phyloP scores from a whole-genome alignment of 306 rosid species.

The Quercus rubra region DNA sequence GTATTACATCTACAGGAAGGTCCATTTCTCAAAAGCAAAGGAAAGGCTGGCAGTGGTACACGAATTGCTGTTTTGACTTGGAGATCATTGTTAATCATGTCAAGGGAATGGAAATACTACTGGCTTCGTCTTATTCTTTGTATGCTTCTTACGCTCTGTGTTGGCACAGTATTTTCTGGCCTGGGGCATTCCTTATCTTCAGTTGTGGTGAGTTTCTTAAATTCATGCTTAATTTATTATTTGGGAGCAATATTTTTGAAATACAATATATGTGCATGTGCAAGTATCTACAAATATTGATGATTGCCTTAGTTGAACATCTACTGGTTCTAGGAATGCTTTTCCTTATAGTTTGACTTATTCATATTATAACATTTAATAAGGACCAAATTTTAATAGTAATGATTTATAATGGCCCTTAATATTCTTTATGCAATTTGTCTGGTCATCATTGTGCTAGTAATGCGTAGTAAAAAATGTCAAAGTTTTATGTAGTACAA shows the following conservation, averaged over 20 bases:
- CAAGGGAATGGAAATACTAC: constrained; percentile 97
- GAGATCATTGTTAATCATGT: constrained; percentile 94
- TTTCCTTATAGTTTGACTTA: not conserved
- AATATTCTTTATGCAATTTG: not conserved
- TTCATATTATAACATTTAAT: not conserved
- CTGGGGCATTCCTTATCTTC: constrained; percentile 96
- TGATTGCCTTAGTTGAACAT: not conserved
- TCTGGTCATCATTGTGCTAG: not conserved
- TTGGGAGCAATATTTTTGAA: not conserved
- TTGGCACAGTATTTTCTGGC: constrained; percentile 90
- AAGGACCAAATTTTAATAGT: not conserved
- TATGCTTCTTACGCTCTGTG: constrained; percentile 78
- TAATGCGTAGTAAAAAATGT: not conserved
- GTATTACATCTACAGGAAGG: constrained; percentile 71
- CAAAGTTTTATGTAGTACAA: not conserved
- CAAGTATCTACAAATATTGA: not conserved
- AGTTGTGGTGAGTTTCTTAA: constrained; percentile 67
- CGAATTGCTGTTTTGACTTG: constrained; percentile 88
- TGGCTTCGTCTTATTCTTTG: constrained; percentile 97
- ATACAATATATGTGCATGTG: not conserved
- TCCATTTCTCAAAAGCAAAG: constrained; percentile 87
- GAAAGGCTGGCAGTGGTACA: constrained; percentile 74
- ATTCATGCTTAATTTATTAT: not conserved
- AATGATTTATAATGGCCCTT: not conserved
- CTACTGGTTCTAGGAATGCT: not conserved